These are phyloP conservation scores for Stagonosporopsis cucurbitacearum DNA, from an alignment of 2,329 filamentous ascomycete genomes.

Conservation along the genomic window DNA sequence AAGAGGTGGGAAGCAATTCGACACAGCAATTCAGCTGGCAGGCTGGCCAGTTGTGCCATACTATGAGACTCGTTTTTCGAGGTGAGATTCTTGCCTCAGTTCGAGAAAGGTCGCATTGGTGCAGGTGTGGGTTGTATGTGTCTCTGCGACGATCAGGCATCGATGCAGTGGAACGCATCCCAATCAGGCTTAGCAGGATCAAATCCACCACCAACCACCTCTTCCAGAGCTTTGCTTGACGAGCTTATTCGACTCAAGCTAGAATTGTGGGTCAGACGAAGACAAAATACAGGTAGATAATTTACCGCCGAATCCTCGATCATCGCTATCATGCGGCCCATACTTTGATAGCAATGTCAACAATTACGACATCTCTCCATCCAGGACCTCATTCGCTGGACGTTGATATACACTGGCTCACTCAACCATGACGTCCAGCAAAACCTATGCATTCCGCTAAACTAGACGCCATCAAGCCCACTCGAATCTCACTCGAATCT, in stretches of 20 bases:
- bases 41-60: not conserved
- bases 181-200: not conserved
- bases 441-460: conserved; percentile 63
- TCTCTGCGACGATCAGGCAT: not conserved
- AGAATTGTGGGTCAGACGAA: no score
- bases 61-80: no score
- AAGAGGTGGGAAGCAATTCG: not conserved
- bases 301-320: no score
- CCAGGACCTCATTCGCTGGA: conserved; percentile 47
- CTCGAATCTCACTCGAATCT: conserved; percentile 51
- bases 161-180: not conserved
- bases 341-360: conserved; percentile 56
- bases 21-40: not conserved
- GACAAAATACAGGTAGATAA: no score
- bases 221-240: not conserved
- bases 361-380: conserved; percentile 65
- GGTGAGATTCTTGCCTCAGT: no score
- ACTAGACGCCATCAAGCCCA: no score
- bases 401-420: conserved; percentile 62
- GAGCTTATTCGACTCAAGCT: not conserved
- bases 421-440: conserved; percentile 62
- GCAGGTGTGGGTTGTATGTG: not conserved
- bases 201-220: not conserved
- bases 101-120: not conserved
- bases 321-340: conserved; percentile 54